These are phyloP conservation scores for Tolypocladium nubicola DNA, from an alignment of 2,329 filamentous ascomycete genomes.

Conservation along the genomic window DNA sequence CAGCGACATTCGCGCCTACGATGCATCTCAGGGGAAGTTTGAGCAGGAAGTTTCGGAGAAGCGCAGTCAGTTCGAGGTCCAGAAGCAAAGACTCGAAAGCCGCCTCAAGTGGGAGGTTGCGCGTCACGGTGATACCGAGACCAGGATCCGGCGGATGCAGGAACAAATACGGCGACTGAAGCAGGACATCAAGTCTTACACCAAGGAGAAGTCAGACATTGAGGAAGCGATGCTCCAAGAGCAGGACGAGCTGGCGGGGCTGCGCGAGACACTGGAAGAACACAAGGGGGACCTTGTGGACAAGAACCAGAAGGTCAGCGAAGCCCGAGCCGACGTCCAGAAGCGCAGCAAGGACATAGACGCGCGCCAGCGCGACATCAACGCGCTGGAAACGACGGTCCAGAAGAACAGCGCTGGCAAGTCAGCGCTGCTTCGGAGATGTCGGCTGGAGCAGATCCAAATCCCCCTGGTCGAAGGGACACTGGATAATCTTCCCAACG, in stretches of 20 bases:
- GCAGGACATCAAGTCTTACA: conserved; percentile 58
- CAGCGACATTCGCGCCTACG: conserved; percentile 81
- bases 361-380: conserved; percentile 58
- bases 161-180: conserved; percentile 56
- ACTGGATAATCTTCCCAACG: conserved; percentile 77
- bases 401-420: conserved; percentile 77
- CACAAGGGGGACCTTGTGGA: conserved; percentile 57
- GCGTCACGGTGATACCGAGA: conserved; percentile 46
- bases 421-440: conserved; percentile 75
- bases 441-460: conserved; percentile 86
- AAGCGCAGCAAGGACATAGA: conserved; percentile 81
- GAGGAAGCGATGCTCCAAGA: conserved; percentile 63
- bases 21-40: conserved; percentile 82
- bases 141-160: conserved; percentile 59
- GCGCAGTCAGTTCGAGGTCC: conserved; percentile 75
- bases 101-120: conserved; percentile 46
- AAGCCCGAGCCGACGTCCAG: conserved; percentile 69
- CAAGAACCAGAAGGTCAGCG: conserved; percentile 65
- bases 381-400: conserved; percentile 70
- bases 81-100: conserved; percentile 64
- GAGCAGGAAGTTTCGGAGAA: conserved; percentile 86
- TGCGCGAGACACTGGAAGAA: conserved; percentile 62
- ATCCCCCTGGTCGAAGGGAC: conserved; percentile 70
- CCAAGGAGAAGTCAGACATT: conserved; percentile 63
- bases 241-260: conserved; percentile 64